Conservation (phyloP, 106 monocot genomes). For the Chionographis japonica region DNA sequence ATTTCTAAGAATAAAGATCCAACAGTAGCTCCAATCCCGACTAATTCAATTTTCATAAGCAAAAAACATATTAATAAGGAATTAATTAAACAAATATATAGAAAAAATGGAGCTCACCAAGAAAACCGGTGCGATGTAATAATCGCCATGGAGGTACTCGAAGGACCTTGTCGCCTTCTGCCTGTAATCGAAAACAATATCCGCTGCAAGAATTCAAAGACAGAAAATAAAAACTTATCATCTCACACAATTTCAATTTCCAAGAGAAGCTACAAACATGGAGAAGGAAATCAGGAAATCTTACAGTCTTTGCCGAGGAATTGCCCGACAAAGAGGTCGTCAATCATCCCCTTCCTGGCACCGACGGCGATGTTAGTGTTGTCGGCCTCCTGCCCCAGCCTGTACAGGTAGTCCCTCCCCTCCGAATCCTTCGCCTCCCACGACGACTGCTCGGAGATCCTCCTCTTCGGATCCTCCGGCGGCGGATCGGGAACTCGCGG, state of each 20-base stretch:
- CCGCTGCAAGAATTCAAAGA: constrained; percentile 45
- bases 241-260: background rate
- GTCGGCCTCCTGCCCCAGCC: constrained; percentile 75
- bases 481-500: background rate
- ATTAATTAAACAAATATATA: too few species aligned
- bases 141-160: constrained; percentile 82
- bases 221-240: background rate
- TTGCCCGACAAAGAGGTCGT: constrained; percentile 74
- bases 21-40: too few species aligned
- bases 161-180: constrained; percentile 95
- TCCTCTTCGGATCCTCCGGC: constrained; percentile 17
- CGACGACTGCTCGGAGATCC: constrained; percentile 73
- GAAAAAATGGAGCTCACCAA: constrained; percentile 36
- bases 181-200: constrained; percentile 93
- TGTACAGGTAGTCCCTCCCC: constrained; percentile 74
- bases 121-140: constrained; percentile 80
- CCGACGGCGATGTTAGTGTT: constrained; percentile 86
- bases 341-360: constrained; percentile 64
- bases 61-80: too few species aligned
- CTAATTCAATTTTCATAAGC: too few species aligned
- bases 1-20: too few species aligned
- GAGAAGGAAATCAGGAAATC: background rate
- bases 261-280: background rate
- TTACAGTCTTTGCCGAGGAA: constrained; percentile 90
- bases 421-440: constrained; percentile 70